Evolutionary conservation across 2,329 filamentous ascomycete genomes (phyloP), one percentile per base, ranked within the genome.

Genomic region (Fusarium acutatum): DNA sequence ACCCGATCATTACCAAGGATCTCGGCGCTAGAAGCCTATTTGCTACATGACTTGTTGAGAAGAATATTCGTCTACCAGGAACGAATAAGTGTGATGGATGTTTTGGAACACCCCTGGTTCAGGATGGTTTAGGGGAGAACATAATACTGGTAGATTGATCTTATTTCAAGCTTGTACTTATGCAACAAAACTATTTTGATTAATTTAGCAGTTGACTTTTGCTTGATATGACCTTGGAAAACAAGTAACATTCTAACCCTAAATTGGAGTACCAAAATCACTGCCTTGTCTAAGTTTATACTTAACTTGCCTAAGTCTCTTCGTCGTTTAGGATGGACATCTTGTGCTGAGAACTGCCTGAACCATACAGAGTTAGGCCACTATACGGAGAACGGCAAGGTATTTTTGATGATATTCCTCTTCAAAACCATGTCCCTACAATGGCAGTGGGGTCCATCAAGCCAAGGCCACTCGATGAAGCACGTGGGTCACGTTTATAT

Each of bases 401-500:
- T 6, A 15, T 15, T 11, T 20, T 26, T 10, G 9, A 15, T 35
- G 17, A 35, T 24, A 3, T 35, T 12, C 9, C 30, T 34, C 30
- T 35, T 26, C 13, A 26, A 9, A 7, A 20, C 22, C 30, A 57
- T 18, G 34, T 10, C 49, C 32, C 22, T 44, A 46, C 17, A 12
- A 30, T 10, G 26, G 12, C 15, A 22, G 34, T 28, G 52, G 52
- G 32, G 13, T 56, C 18, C 9, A 22, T 37, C 10, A 13, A 32
- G 32, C 11, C 40, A 38, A 30, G 37, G 6, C 60, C 60, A 62
- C 40, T 59, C 52, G n/a, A 59, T 44, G 14, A 28, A 20, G 52
- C 52, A 62, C 60, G 60, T 62, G 60, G 60, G 52, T 4, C 26
- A 34, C 26, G 24, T 22, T 59, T 7, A 38, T 44, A 30, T 32